Percentiles rank a stretch among this genome's conserved stretches.
Evolutionary conservation across 164 flowering plant genomes (phyloP).

Genomic region (Berberis vulgaris): DNA sequence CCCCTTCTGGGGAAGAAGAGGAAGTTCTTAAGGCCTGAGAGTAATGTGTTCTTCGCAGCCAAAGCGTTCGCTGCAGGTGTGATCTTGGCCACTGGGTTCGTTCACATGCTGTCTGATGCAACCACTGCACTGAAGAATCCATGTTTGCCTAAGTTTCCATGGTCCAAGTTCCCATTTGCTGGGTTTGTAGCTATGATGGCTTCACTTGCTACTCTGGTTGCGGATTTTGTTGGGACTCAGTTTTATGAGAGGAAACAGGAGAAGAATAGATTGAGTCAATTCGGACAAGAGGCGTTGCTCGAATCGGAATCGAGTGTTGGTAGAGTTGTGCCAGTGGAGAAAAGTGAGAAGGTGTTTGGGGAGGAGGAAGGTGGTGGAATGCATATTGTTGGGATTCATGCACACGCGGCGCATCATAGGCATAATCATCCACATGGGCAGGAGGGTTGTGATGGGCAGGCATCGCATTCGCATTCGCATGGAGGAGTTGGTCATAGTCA

Average conservation of each 20-base stretch:
- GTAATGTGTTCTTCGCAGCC: background rate
- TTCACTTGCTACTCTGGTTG: background rate
- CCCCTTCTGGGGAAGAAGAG: background rate
- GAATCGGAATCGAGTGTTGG: background rate
- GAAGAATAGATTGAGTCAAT: background rate
- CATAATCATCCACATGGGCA: constrained; percentile 1
- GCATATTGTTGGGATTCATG: constrained; percentile 9
- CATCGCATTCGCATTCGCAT: background rate
- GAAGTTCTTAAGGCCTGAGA: constrained; percentile 2
- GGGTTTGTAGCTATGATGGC: constrained; percentile 8
- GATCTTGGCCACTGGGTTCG: constrained; percentile 8
- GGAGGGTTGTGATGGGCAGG: constrained; percentile 3
- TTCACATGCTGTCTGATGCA: constrained; percentile 6
- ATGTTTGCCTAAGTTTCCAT: constrained; percentile 1
- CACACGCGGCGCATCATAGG: constrained; percentile 8
- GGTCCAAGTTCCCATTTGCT: constrained; percentile 7
- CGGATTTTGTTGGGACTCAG: constrained; percentile 7
- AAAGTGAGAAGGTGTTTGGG: background rate
- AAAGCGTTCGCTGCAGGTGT: constrained; percentile 14
- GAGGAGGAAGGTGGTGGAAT: constrained; percentile 10
- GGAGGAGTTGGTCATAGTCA: background rate
- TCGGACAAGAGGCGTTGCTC: background rate
- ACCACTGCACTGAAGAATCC: constrained; percentile 2
- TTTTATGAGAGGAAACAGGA: constrained; percentile 7
- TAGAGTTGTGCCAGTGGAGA: background rate